Percentiles rank a stretch among this genome's conserved stretches.
Evolutionary conservation across 192 early-diverging fungal species (phyloP).

Genomic region (Funneliformis geosporum): DNA sequence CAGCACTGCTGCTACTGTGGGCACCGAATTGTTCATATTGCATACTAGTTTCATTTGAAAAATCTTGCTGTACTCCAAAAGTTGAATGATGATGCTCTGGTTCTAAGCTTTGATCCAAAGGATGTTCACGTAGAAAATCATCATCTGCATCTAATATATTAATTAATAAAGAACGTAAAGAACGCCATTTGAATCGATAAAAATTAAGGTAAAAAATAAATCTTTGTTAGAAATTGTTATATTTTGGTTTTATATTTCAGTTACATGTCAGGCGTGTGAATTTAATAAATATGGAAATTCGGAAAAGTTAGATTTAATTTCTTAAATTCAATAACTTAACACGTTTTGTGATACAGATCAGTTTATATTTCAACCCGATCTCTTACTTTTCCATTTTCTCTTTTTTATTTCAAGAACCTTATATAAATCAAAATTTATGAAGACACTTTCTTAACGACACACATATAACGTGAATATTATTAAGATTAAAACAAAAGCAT

Average conservation of each 20-base stretch:
- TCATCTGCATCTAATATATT: slow-evolving; percentile 26
- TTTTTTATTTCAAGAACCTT: too few relatives aligned
- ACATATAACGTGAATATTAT: too few relatives aligned
- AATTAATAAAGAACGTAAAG: background rate
- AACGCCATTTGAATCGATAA: too few relatives aligned
- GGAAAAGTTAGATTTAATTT: background rate
- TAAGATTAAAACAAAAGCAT: background rate
- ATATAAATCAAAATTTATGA: too few relatives aligned
- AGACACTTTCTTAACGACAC: too few relatives aligned
- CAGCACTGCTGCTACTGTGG: slow-evolving; percentile 28
- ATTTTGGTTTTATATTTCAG: too few relatives aligned
- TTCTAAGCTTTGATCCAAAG: slow-evolving; percentile 33
- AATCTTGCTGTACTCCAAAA: slow-evolving; percentile 19
- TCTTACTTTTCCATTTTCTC: too few relatives aligned
- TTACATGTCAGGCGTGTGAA: background rate
- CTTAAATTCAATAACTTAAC: too few relatives aligned
- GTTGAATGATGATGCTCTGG: slow-evolving; percentile 31
- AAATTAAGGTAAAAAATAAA: background rate
- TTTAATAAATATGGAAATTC: background rate
- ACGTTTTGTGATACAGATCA: too few relatives aligned
- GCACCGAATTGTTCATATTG: slow-evolving; percentile 25
- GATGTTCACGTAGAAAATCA: slow-evolving; percentile 30
- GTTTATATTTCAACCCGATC: too few relatives aligned
- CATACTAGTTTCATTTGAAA: background rate
- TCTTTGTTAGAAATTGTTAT: background rate